Evolutionary conservation across 1,139 yeast species (phyloP), one percentile per base, ranked within the genome.

Genomic region (Blastobotrys arbuscula): DNA sequence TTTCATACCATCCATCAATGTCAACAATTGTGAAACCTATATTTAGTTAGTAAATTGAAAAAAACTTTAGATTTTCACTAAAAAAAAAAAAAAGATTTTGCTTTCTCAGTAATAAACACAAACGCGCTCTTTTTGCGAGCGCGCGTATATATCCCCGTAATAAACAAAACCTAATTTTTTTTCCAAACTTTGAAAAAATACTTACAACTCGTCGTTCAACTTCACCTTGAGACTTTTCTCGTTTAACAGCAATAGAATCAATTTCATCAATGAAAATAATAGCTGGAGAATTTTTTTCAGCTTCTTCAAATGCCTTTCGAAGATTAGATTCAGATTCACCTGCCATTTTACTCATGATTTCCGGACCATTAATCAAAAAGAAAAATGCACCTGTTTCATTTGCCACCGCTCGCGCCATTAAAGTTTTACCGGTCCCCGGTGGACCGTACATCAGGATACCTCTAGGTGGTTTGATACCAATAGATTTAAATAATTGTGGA

Each of bases 1-100:
- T 74, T 92, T 92, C 98, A 92, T 92, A 76, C 98, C 98, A 69
- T 92, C 98, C 98, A 92, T 92, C 62, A 92, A 79, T 23, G 98
- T 92, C 67, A 92, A 80, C 65, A 92, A 78, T 74, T 92, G 98
- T 26, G 97, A 90, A 53, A 92, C n/a, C n/a, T n/a, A n/a, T n/a
- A n/a, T n/a, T n/a, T n/a, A n/a, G n/a, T n/a, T n/a, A n/a, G n/a
- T n/a, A n/a, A n/a, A n/a, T n/a, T n/a, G n/a, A n/a, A n/a, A n/a
- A n/a, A n/a, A n/a, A n/a, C n/a, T n/a, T n/a, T n/a, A n/a, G n/a
- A n/a, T n/a, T n/a, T n/a, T n/a, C n/a, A n/a, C n/a, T n/a, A n/a
- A n/a, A n/a, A n/a, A n/a, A n/a, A n/a, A n/a, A n/a, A n/a, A n/a
- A n/a, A n/a, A n/a, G n/a, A n/a, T n/a, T n/a, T n/a, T n/a, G n/a